These are phyloP conservation scores for Fusarium abutilonis DNA, from an alignment of 2,329 filamentous ascomycete genomes.

Conservation along the genomic window DNA sequence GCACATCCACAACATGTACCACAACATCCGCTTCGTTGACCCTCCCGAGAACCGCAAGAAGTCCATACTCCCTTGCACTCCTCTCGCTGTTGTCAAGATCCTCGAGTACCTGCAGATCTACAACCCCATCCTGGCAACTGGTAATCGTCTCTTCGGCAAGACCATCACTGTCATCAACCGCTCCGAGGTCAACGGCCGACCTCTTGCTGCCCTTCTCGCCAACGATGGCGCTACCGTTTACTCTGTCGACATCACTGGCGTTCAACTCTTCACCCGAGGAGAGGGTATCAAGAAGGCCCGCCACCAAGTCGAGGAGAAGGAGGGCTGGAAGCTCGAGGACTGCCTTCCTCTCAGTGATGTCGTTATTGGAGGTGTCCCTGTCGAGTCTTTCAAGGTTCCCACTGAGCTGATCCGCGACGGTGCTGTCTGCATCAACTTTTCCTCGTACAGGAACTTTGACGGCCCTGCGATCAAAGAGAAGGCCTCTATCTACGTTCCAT, in stretches of 20 bases:
- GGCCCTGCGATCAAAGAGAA: constrained; percentile 88
- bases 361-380: constrained; percentile 91
- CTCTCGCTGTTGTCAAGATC: constrained; percentile 95
- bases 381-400: constrained; percentile 89
- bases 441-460: constrained; percentile 92
- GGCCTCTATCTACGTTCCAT: constrained; percentile 95
- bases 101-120: constrained; percentile 96
- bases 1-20: constrained; percentile 99
- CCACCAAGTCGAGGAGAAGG: constrained; percentile 87
- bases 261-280: constrained; percentile 91
- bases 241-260: constrained; percentile 89
- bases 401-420: constrained; percentile 85
- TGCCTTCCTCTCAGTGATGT: constrained; percentile 91
- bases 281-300: constrained; percentile 84
- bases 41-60: constrained; percentile 80
- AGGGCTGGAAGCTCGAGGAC: constrained; percentile 80
- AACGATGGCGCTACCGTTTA: constrained; percentile 97
- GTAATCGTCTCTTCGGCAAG: constrained; percentile 91
- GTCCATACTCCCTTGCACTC: constrained; percentile 94
- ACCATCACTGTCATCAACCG: constrained; percentile 97
- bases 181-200: constrained; percentile 93
- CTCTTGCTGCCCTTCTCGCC: constrained; percentile 89
- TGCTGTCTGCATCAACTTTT: constrained; percentile 99
- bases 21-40: constrained; percentile 96
- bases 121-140: constrained; percentile 91